phyloP scores from a whole-genome alignment of 805 yeast genomes.

The Ogataea zsoltii region DNA sequence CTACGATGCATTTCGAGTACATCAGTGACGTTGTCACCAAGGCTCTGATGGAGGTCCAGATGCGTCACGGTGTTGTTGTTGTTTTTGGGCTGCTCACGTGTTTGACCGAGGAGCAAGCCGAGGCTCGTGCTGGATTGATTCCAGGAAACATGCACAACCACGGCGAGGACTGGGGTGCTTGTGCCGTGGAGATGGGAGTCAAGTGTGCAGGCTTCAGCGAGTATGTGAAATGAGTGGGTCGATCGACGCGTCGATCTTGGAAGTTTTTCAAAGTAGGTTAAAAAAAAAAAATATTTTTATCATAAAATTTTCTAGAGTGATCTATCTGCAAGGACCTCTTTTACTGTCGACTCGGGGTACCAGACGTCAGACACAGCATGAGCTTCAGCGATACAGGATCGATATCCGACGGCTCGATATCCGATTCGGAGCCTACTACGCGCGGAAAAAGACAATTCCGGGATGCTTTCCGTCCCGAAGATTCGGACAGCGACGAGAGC shows the following conservation, averaged over 20 bases:
- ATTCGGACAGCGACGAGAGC: slow-evolving; percentile 16
- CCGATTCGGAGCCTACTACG: slow-evolving; percentile 3
- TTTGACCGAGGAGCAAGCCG: slow-evolving; percentile 91
- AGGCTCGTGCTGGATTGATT: slow-evolving; percentile 82
- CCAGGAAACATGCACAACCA: slow-evolving; percentile 86
- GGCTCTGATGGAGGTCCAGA: slow-evolving; percentile 81
- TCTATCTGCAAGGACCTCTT: slow-evolving; percentile 2
- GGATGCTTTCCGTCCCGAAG: slow-evolving; percentile 12
- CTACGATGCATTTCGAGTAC: slow-evolving; percentile 98
- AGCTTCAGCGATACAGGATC: slow-evolving; percentile 13
- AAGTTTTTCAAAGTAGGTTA: neutral
- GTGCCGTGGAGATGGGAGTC: slow-evolving; percentile 92
- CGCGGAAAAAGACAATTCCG: slow-evolving; percentile 9
- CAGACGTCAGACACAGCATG: neutral
- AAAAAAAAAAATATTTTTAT: too few species aligned
- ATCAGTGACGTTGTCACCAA: slow-evolving; percentile 88
- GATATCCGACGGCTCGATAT: neutral
- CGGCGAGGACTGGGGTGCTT: slow-evolving; percentile 98
- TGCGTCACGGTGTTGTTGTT: slow-evolving; percentile 69
- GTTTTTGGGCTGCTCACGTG: slow-evolving; percentile 94
- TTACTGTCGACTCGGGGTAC: neutral
- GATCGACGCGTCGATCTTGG: slow-evolving; percentile 7
- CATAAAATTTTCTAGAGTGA: slow-evolving; percentile 3
- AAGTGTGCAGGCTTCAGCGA: slow-evolving; percentile 33
- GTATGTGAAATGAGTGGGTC: neutral